Percentiles rank a stretch among this genome's conserved stretches.
Evolutionary conservation across 2,329 filamentous ascomycete genomes (phyloP).

Genomic region (Diaporthe batatas): DNA sequence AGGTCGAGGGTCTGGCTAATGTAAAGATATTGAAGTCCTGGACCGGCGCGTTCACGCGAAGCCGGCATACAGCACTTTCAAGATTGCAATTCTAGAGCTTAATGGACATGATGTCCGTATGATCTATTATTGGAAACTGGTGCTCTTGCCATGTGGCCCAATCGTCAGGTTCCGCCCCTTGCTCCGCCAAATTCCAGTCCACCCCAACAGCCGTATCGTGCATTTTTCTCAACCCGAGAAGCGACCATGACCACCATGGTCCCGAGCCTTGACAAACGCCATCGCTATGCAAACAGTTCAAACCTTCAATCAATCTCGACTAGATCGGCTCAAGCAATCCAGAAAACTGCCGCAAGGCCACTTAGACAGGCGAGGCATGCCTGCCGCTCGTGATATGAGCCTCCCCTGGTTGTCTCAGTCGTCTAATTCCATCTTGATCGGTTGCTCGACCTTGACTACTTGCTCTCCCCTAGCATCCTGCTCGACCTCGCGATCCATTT

Average conservation of each 20-base stretch:
- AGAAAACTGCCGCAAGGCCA: conserved; percentile 4
- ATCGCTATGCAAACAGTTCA: conserved; percentile 44
- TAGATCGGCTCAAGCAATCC: conserved; percentile 32
- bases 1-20: conserved; percentile 5
- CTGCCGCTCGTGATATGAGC: conserved; percentile 14
- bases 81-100: conserved; percentile 39
- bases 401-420: conserved; percentile 51
- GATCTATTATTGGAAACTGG: conserved; percentile 32
- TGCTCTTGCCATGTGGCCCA: neutral
- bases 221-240: neutral
- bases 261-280: conserved; percentile 30
- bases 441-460: conserved; percentile 47
- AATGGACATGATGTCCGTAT: conserved; percentile 35
- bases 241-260: neutral
- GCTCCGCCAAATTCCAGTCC: neutral
- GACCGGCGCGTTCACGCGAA: conserved; percentile 5
- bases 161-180: neutral
- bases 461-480: conserved; percentile 54
- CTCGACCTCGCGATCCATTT: conserved; percentile 64
- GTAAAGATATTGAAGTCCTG: conserved; percentile 28
- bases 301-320: neutral
- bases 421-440: conserved; percentile 63
- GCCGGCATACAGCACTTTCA: neutral
- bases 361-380: conserved; percentile 8
- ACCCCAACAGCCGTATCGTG: neutral